Evolutionary conservation across 2,329 filamentous ascomycete genomes (phyloP).

Genomic region (Botryotinia calthae): DNA sequence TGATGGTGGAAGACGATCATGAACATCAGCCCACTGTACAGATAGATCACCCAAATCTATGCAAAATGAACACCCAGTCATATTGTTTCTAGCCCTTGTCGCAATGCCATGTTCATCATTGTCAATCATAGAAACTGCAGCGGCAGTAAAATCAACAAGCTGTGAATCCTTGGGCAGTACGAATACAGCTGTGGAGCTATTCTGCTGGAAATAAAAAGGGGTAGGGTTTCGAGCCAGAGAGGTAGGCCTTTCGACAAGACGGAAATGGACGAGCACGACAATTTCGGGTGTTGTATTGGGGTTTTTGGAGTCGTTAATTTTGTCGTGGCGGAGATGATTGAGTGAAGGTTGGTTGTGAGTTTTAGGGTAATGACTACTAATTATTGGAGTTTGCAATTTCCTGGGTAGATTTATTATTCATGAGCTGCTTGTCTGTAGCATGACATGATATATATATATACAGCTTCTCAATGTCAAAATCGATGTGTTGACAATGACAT

Average conservation of each 20-base stretch:
- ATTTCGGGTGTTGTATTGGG: neutral
- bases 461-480: neutral
- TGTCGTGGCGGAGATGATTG: neutral
- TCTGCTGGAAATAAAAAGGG: neutral
- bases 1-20: neutral
- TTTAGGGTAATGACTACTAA: accelerated
- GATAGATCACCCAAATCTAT: neutral
- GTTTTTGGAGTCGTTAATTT: neutral
- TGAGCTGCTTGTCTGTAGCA: neutral
- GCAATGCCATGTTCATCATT: neutral
- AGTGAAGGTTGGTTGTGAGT: neutral
- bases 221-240: neutral
- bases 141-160: neutral
- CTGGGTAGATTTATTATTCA: neutral
- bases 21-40: neutral
- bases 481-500: neutral
- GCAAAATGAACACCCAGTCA: neutral
- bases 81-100: neutral
- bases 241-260: neutral
- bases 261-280: neutral
- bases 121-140: neutral
- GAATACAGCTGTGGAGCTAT: neutral
- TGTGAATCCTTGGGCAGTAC: neutral
- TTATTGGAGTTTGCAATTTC: neutral
- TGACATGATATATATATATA: neutral